Percentiles rank a stretch among this genome's conserved stretches.
Evolutionary conservation across 1,284 basidiomycete species (phyloP).

Genomic region (Coniophora puteana): DNA sequence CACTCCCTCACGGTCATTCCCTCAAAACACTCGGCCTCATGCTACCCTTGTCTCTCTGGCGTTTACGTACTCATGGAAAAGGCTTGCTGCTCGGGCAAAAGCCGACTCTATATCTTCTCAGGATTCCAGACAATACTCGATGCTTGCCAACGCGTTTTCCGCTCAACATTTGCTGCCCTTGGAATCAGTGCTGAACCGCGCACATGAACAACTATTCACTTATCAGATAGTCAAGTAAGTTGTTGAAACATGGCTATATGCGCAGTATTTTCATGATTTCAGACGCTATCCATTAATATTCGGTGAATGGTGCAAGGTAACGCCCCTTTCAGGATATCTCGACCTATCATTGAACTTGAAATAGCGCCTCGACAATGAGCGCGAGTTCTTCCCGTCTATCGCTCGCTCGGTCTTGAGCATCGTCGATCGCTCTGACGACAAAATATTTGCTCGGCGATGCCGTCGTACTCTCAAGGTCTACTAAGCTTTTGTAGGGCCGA

Average conservation of each 20-base stretch:
- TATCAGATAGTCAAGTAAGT: constrained; percentile 58
- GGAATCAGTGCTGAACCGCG: constrained; percentile 45
- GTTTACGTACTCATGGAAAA: constrained; percentile 50
- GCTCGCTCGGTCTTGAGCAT: constrained; percentile 49
- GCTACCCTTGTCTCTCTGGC: constrained; percentile 45
- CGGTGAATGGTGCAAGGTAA: constrained; percentile 59
- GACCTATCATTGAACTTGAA: background rate
- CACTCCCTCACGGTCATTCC: constrained; percentile 37
- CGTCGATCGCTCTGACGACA: constrained; percentile 46
- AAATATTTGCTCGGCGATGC: constrained; percentile 40
- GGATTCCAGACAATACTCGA: constrained; percentile 5
- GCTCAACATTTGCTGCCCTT: constrained; percentile 46
- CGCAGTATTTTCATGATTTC: constrained; percentile 11
- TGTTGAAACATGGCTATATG: constrained; percentile 10
- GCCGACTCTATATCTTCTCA: constrained; percentile 5
- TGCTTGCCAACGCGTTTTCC: constrained; percentile 40
- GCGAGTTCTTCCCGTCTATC: constrained; percentile 44
- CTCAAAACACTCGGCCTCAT: constrained; percentile 29
- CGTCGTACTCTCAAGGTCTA: constrained; percentile 46
- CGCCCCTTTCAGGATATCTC: constrained; percentile 9
- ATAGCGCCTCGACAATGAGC: constrained; percentile 59
- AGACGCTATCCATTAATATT: constrained; percentile 76
- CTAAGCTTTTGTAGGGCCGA: too few relatives aligned
- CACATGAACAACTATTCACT: constrained; percentile 49
- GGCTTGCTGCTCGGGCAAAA: constrained; percentile 13